These are phyloP conservation scores for Diaporthe sp. DNA, from an alignment of 2,329 filamentous ascomycete genomes.

Conservation along the genomic window DNA sequence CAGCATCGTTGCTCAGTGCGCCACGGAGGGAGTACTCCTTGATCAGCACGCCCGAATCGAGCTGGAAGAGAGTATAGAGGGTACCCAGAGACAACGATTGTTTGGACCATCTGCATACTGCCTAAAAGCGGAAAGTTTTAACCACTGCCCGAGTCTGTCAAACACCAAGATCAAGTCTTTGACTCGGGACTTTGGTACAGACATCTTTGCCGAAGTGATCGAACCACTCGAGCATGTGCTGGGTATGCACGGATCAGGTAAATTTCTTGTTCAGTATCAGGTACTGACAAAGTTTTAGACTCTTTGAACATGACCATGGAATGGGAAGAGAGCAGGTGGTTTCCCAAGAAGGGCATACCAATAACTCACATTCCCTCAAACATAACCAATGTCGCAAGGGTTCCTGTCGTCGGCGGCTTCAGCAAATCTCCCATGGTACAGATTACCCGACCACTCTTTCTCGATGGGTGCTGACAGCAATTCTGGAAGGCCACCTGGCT, in stretches of 20 bases:
- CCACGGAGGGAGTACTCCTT: not conserved
- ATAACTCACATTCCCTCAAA: not conserved
- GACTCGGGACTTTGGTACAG: too few species aligned
- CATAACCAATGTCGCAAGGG: not conserved
- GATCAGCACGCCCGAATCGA: not conserved
- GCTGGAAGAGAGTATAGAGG: not conserved
- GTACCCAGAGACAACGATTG: not conserved
- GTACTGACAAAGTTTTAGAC: not conserved
- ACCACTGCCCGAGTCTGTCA: not conserved
- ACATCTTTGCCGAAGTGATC: not conserved
- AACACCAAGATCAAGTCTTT: not conserved
- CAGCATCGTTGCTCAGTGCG: slow-evolving; percentile 1
- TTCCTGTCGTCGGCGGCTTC: not conserved
- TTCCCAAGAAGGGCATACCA: not conserved
- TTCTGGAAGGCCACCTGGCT: not conserved
- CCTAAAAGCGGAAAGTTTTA: not conserved
- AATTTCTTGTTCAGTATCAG: not conserved
- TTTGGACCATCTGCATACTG: not conserved
- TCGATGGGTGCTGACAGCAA: not conserved
- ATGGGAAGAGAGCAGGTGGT: not conserved
- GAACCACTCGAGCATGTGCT: not conserved
- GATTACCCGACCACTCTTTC: too few species aligned
- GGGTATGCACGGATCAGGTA: not conserved
- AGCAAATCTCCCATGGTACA: slow-evolving; percentile 1
- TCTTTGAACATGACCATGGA: not conserved